These are phyloP conservation scores for Bryoerythrophyllum caledonicum DNA, from an alignment of 225 moss, liverwort and hornwort genomes.

Conservation along the genomic window DNA sequence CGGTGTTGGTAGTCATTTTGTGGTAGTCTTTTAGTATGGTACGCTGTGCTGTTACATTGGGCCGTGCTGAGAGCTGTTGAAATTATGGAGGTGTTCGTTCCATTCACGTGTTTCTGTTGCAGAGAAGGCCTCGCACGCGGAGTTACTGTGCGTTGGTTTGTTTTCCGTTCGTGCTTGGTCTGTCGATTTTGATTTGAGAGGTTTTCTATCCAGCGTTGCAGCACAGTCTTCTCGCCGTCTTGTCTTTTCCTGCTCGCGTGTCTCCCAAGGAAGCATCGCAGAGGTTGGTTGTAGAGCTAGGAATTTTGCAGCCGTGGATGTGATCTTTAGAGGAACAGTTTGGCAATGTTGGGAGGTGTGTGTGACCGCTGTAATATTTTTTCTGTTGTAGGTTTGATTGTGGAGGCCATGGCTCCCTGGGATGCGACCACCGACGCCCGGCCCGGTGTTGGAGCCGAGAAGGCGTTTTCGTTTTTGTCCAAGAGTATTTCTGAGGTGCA, in stretches of 20 bases:
- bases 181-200: neutral
- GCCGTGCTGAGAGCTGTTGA: neutral
- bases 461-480: slow-evolving; percentile 82
- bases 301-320: neutral
- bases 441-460: slow-evolving; percentile 72
- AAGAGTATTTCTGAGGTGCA: slow-evolving; percentile 92
- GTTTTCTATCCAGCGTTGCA: neutral
- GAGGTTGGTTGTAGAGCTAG: neutral
- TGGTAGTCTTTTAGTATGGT: neutral
- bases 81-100: neutral
- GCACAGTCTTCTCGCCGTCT: neutral
- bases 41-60: neutral
- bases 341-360: neutral
- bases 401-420: slow-evolving; percentile 56
- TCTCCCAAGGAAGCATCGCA: neutral
- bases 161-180: slow-evolving; percentile 13
- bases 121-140: neutral
- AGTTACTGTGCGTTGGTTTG: slow-evolving; percentile 18
- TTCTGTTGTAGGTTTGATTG: slow-evolving; percentile 25
- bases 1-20: neutral
- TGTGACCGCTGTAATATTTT: slow-evolving; percentile 17
- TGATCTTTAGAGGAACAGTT: neutral
- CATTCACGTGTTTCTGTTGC: neutral
- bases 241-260: slow-evolving; percentile 6
- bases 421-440: slow-evolving; percentile 52